Base-by-base conservation (phyloP, 148 eudicot species). In the Silene latifolia region DNA sequence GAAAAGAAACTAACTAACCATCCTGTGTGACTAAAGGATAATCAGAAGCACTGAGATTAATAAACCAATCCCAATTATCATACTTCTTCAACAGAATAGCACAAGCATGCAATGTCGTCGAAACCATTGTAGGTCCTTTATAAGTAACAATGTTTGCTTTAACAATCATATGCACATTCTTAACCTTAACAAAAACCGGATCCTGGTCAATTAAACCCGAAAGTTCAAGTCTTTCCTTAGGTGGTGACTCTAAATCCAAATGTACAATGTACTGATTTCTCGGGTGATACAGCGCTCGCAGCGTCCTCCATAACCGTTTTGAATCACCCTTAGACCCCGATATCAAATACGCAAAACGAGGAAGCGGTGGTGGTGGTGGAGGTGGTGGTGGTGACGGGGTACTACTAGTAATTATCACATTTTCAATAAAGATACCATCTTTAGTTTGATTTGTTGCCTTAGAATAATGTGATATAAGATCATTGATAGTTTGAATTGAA, bases 1-100 rank as follows among this genome's bases (percentile, higher is more conserved):
- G 29, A 27, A 56, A 1, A 23, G 47, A 29, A 69, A 76, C 87
- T 83, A 69, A 76, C 87, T 83, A 13, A 92, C 98, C 98, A 79
- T 95, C 98, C 82, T 95, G 98, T 57, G 98, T 95, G 60, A 95
- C 92, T 47, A 95, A 89, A 71, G 98, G 98, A 84, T 95, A 95
- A 90, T 95, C 97, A 1, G 98, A 92, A 62, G 97, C 98, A 74
- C 98, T 95, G 46, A 95, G 89, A 81, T 95, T 95, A 74, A 95
- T 95, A 87, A 95, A 95, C 99, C 99, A 95, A 87, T 95, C 99
- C 98, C 98, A 95, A 35, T 92, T 89, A 60, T 89, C 83, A 75
- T 81, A 77, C 78, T 85, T 82, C 86, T 83, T 92, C 63, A 95
- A 85, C 73, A 95, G 91, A 79, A 95, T 87, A 13, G 98, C 97